A percentile compares a stretch with the other conserved stretches of the same genome.
Evolutionary conservation across 805 yeast species (phyloP).

Genomic region (Pichia pseudocactophila): DNA sequence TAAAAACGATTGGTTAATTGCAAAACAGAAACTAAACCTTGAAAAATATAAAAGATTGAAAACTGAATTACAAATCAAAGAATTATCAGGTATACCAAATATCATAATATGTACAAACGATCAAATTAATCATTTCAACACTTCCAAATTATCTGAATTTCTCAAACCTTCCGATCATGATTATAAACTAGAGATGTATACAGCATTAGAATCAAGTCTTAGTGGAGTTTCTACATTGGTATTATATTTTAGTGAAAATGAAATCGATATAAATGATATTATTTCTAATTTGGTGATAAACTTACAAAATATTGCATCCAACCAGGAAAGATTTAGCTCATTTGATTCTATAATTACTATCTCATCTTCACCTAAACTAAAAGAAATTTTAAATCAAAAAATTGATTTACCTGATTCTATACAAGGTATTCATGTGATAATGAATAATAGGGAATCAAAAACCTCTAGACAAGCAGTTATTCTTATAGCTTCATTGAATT

Average conservation of each 20-base stretch:
- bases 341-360: not conserved
- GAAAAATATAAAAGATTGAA: conserved; percentile 18
- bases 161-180: conserved; percentile 2
- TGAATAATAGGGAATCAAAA: not conserved
- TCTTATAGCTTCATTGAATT: not conserved
- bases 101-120: conserved; percentile 6
- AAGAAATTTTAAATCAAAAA: not conserved
- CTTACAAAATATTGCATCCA: not conserved
- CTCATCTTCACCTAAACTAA: not conserved
- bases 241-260: not conserved
- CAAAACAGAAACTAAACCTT: conserved; percentile 4
- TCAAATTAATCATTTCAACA: not conserved
- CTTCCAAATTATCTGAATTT: not conserved
- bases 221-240: conserved; percentile 6
- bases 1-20: not conserved
- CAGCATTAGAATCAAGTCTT: conserved; percentile 3
- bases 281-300: not conserved
- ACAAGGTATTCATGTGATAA: not conserved
- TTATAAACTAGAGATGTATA: conserved; percentile 3
- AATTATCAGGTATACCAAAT: conserved; percentile 14
- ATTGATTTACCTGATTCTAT: not conserved
- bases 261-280: not conserved
- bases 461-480: not conserved
- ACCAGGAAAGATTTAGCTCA: not conserved
- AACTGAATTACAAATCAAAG: conserved; percentile 18